A percentile compares a stretch with the other conserved stretches of the same genome.
phyloP scores from a whole-genome alignment of 2,329 filamentous ascomycete species.

The Pseudonectria foliicola region DNA sequence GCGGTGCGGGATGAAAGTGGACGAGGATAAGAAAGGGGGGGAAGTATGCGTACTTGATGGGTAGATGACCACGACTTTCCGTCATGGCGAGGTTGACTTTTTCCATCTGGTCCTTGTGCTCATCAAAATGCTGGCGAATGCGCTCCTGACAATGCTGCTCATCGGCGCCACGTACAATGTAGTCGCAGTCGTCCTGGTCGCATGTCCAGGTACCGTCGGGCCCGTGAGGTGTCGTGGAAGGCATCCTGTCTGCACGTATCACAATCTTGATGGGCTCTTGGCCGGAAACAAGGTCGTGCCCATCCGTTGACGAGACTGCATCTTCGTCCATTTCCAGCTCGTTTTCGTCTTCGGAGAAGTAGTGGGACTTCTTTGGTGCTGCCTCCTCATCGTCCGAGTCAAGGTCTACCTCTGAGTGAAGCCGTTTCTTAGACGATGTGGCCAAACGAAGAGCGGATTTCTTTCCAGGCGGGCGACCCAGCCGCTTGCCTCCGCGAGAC shows the following conservation, averaged over 20 bases:
- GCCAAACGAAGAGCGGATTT: slow-evolving; percentile 38
- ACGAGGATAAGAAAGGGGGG: slow-evolving; percentile 28
- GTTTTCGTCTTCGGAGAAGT: slow-evolving; percentile 25
- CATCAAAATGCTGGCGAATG: slow-evolving; percentile 53
- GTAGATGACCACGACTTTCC: slow-evolving; percentile 48
- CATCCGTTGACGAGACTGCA: slow-evolving; percentile 14
- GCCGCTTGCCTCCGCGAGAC: slow-evolving; percentile 24
- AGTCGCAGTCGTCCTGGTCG: slow-evolving; percentile 54
- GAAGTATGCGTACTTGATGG: slow-evolving; percentile 46
- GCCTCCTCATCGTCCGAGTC: slow-evolving; percentile 32
- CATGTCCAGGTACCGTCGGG: slow-evolving; percentile 61
- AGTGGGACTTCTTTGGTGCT: slow-evolving; percentile 28
- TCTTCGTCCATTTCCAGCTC: slow-evolving; percentile 24
- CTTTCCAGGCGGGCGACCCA: slow-evolving; percentile 35
- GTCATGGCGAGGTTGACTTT: slow-evolving; percentile 47
- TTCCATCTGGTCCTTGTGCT: slow-evolving; percentile 51
- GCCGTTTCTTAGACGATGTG: slow-evolving; percentile 37
- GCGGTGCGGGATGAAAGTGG: slow-evolving; percentile 12
- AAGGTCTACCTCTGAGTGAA: slow-evolving; percentile 30
- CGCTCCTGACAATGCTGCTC: slow-evolving; percentile 45
- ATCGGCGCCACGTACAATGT: slow-evolving; percentile 57
- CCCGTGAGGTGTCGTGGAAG: slow-evolving; percentile 42
- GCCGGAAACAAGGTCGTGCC: slow-evolving; percentile 7
- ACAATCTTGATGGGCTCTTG: slow-evolving; percentile 34
- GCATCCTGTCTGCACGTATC: slow-evolving; percentile 42